Conservation (phyloP, 495 filamentous ascomycete genomes). For the Xylaria acuta region DNA sequence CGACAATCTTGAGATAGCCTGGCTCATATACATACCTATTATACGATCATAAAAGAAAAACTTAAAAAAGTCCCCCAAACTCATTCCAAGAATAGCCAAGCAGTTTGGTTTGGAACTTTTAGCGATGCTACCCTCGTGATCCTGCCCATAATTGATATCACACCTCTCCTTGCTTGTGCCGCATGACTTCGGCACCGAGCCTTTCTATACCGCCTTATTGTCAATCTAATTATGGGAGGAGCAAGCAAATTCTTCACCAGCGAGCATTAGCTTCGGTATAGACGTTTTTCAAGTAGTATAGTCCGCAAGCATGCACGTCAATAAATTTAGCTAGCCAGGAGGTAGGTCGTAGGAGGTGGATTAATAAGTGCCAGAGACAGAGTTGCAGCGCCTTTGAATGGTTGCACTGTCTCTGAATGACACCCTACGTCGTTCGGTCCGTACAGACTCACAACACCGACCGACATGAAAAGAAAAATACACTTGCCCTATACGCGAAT, state of each 20-base stretch:
- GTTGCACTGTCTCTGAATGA: not conserved
- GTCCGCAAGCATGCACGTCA: not conserved
- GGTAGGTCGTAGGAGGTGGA: not conserved
- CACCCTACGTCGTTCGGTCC: slow-evolving; percentile 10
- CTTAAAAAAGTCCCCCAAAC: not conserved
- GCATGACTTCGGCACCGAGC: slow-evolving; percentile 22
- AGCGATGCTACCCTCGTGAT: slow-evolving; percentile 21
- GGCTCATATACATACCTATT: not conserved
- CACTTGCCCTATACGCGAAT: not conserved
- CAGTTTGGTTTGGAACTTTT: not conserved
- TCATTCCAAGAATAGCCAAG: slow-evolving; percentile 20
- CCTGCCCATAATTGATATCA: slow-evolving; percentile 9
- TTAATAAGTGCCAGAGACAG: not conserved
- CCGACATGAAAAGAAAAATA: not conserved
- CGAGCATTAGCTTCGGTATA: slow-evolving; percentile 3
- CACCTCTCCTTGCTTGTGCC: slow-evolving; percentile 13
- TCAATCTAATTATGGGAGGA: slow-evolving; percentile 20
- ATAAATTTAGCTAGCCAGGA: slow-evolving; percentile 9
- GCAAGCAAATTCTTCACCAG: not conserved
- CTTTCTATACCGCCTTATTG: slow-evolving; percentile 15
- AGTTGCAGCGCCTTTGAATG: slow-evolving; percentile 13
- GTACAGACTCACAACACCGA: not conserved
- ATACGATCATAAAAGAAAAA: not conserved
- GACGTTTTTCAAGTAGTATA: not conserved
- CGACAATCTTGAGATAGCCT: not conserved